A percentile compares a stretch with the other conserved stretches of the same genome.
These are phyloP conservation scores for Auriscalpium vulgare DNA, from an alignment of 768 basidiomycete species.

Conservation along the genomic window DNA sequence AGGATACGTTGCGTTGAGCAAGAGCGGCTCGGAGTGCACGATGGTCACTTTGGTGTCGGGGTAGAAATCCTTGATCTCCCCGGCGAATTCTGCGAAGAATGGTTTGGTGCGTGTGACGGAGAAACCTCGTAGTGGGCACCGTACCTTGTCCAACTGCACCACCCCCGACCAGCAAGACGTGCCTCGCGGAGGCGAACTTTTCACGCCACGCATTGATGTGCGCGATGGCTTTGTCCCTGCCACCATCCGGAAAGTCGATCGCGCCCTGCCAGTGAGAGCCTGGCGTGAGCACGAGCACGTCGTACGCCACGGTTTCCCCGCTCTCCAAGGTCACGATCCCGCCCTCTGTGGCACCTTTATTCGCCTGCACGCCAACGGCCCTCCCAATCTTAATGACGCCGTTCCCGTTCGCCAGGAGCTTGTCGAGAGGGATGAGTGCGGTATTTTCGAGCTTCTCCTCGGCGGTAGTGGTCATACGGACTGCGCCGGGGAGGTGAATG, in stretches of 20 bases:
- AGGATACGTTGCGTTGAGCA: constrained; percentile 49
- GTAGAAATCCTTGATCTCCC: constrained; percentile 34
- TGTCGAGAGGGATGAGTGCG: constrained; percentile 7
- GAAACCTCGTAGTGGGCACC: constrained; percentile 1
- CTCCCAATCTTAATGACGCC: constrained; percentile 9
- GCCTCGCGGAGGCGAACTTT: constrained; percentile 22
- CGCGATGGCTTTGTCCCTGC: constrained; percentile 6
- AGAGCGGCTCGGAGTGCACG: constrained; percentile 39
- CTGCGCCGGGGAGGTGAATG: constrained; percentile 39
- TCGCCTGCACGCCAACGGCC: constrained; percentile 1
- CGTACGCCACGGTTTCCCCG: constrained; percentile 6
- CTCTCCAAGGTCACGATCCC: constrained; percentile 4
- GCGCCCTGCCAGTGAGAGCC: constrained; percentile 9
- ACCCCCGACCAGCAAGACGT: constrained; percentile 29
- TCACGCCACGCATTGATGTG: constrained; percentile 22
- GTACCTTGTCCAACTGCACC: constrained; percentile 36
- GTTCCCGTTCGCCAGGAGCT: constrained; percentile 6
- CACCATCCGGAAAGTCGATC: constrained; percentile 33
- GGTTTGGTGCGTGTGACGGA: too few relatives aligned
- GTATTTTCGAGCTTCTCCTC: constrained; percentile 27
- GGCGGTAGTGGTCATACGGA: constrained; percentile 45
- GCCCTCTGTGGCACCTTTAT: not conserved
- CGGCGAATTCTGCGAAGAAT: constrained; percentile 29
- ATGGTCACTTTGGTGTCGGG: constrained; percentile 44
- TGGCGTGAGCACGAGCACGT: constrained; percentile 11